Conservation (phyloP, 1,284 basidiomycete genomes). For the Ganoderma boninense region DNA sequence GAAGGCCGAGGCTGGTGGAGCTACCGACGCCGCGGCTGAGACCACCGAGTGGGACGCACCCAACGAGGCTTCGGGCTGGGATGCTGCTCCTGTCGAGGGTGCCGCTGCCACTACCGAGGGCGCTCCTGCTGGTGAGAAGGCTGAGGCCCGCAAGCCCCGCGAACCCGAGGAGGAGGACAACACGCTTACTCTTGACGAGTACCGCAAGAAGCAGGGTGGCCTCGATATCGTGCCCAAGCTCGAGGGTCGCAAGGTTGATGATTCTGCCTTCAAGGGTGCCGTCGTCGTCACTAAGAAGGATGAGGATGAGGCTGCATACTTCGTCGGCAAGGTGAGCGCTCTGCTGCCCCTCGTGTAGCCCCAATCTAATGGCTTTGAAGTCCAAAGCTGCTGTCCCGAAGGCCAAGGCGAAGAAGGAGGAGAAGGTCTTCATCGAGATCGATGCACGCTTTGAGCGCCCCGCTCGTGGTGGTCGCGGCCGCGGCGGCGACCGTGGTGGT, state of each 20-base stretch:
- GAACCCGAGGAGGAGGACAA: conserved; percentile 92
- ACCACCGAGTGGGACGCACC: conserved; percentile 54
- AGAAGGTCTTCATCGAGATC: conserved; percentile 81
- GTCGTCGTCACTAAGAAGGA: conserved; percentile 65
- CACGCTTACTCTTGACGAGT: conserved; percentile 88
- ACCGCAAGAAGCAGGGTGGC: conserved; percentile 78
- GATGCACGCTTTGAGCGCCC: conserved; percentile 82
- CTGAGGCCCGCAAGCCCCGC: conserved; percentile 48
- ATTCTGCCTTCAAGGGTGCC: conserved; percentile 67
- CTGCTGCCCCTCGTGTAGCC: neutral
- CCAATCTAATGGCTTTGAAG: conserved; percentile 43
- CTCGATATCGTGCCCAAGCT: conserved; percentile 69
- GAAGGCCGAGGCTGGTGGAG: conserved; percentile 71
- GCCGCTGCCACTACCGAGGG: conserved; percentile 42
- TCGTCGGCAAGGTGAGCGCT: conserved; percentile 74
- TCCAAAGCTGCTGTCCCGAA: conserved; percentile 64
- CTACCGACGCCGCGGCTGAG: conserved; percentile 47
- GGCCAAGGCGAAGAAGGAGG: conserved; percentile 75
- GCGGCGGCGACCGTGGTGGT: conserved; percentile 51
- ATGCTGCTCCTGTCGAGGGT: conserved; percentile 48
- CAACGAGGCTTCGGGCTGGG: conserved; percentile 43
- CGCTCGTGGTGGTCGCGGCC: conserved; percentile 61
- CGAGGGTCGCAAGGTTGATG: conserved; percentile 73
- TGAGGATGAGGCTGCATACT: conserved; percentile 73
- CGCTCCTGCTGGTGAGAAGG: conserved; percentile 45